Evolutionary conservation across 2,329 filamentous ascomycete species (phyloP).

Genomic region (Zymoseptoria crescenta): DNA sequence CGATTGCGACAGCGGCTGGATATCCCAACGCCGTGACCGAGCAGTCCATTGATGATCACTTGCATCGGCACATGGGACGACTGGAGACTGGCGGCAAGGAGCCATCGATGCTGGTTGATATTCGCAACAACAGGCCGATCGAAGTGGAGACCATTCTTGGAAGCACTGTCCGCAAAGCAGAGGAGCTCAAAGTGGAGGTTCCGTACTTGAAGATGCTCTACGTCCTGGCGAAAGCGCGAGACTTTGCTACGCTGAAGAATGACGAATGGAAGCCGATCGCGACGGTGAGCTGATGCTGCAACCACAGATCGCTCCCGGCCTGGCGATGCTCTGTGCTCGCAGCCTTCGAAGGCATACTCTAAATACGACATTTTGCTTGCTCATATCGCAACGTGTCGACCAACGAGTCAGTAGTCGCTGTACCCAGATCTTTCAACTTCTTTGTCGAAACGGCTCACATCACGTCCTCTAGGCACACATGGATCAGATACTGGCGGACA

Average conservation of each 20-base stretch:
- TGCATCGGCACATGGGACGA: conserved; percentile 34
- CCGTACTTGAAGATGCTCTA: conserved; percentile 37
- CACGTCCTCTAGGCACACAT: too few relatives aligned
- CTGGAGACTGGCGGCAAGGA: conserved; percentile 37
- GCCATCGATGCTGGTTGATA: conserved; percentile 45
- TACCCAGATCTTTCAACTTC: too few relatives aligned
- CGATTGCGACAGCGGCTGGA: conserved; percentile 35
- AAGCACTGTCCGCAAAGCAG: conserved; percentile 37
- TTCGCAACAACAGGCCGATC: conserved; percentile 35
- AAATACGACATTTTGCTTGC: too few relatives aligned
- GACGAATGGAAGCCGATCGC: conserved; percentile 13
- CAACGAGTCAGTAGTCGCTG: too few relatives aligned
- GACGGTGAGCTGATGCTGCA: conserved; percentile 2
- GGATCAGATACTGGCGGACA: too few relatives aligned
- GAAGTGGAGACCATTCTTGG: conserved; percentile 46
- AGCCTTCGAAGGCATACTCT: too few relatives aligned
- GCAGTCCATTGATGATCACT: conserved; percentile 33
- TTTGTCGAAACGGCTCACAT: too few relatives aligned
- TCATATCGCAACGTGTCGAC: too few relatives aligned
- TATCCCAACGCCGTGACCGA: conserved; percentile 31
- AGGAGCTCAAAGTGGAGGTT: conserved; percentile 32
- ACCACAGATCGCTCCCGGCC: too few relatives aligned
- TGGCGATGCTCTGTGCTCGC: too few relatives aligned
- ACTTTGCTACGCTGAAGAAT: conserved; percentile 12
- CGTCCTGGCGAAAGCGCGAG: conserved; percentile 33